A percentile compares a stretch with the other conserved stretches of the same genome.
These are phyloP conservation scores for Coemansia sp. DNA, from an alignment of 192 early-diverging fungal genomes.

Conservation along the genomic window DNA sequence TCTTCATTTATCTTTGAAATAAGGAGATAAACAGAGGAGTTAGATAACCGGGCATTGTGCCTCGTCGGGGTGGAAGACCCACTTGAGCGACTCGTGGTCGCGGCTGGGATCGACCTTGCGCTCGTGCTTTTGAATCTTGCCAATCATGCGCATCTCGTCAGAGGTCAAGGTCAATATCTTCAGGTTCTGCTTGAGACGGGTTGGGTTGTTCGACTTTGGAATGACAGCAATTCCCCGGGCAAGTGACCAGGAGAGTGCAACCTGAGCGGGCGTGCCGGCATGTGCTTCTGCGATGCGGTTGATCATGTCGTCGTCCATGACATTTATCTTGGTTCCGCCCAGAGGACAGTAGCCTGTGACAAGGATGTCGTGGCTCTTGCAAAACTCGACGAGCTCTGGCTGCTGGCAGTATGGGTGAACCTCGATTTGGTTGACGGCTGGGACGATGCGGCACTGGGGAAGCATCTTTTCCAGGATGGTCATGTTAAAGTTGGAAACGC, in stretches of 20 bases:
- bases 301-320: conserved; percentile 58
- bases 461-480: conserved; percentile 69
- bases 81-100: conserved; percentile 35
- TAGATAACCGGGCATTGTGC: conserved; percentile 50
- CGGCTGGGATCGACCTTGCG: conserved; percentile 43
- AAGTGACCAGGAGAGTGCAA: conserved; percentile 73
- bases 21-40: not conserved
- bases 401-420: conserved; percentile 71
- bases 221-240: conserved; percentile 78
- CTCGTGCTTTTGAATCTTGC: conserved; percentile 24
- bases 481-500: conserved; percentile 82
- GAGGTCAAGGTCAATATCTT: conserved; percentile 25
- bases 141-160: conserved; percentile 45
- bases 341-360: conserved; percentile 86
- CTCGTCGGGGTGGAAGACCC: conserved; percentile 47
- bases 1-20: not conserved
- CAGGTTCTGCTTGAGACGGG: conserved; percentile 63
- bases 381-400: conserved; percentile 73
- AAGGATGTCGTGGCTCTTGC: conserved; percentile 67
- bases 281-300: conserved; percentile 71
- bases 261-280: conserved; percentile 67
- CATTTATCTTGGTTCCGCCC: conserved; percentile 54
- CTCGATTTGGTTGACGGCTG: conserved; percentile 88
- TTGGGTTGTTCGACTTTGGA: conserved; percentile 74
- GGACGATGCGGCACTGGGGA: conserved; percentile 64